Conservation (phyloP, 768 basidiomycete species). For the Ramaria sp. region DNA sequence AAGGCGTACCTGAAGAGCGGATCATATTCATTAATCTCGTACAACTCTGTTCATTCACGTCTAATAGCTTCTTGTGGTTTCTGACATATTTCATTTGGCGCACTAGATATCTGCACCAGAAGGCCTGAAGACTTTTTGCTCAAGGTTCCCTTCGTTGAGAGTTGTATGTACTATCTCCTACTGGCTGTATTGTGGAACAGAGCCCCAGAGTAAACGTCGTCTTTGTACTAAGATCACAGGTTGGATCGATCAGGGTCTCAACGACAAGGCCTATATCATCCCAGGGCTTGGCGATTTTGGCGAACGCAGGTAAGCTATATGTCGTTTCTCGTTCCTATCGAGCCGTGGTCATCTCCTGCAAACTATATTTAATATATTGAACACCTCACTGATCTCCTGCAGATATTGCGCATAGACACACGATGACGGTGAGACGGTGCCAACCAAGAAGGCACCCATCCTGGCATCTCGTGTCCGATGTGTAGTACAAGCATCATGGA, state of each 20-base stretch:
- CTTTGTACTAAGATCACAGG: slow-evolving; percentile 60
- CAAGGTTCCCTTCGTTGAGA: slow-evolving; percentile 60
- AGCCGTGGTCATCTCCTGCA: too few relatives aligned
- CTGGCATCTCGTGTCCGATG: too few relatives aligned
- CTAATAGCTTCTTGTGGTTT: not conserved
- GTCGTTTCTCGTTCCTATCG: too few relatives aligned
- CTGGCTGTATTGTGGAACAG: not conserved
- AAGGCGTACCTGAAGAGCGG: slow-evolving; percentile 87
- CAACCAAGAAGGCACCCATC: too few relatives aligned
- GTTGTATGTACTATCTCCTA: slow-evolving; percentile 43
- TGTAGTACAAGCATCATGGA: too few relatives aligned
- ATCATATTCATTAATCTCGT: slow-evolving; percentile 94
- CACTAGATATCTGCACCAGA: slow-evolving; percentile 79
- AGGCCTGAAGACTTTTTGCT: slow-evolving; percentile 73
- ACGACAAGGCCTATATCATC: slow-evolving; percentile 84
- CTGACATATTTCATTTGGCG: not conserved
- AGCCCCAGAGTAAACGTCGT: not conserved
- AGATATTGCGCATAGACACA: too few relatives aligned
- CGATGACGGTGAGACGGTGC: too few relatives aligned
- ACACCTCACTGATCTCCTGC: too few relatives aligned
- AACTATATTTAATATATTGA: too few relatives aligned
- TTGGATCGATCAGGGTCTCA: slow-evolving; percentile 90
- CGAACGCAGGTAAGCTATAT: slow-evolving; percentile 55
- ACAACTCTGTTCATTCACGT: slow-evolving; percentile 16
- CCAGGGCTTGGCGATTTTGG: slow-evolving; percentile 98